Evolutionary conservation across 2,329 filamentous ascomycete genomes (phyloP).

Genomic region (Polytolypa hystricis): DNA sequence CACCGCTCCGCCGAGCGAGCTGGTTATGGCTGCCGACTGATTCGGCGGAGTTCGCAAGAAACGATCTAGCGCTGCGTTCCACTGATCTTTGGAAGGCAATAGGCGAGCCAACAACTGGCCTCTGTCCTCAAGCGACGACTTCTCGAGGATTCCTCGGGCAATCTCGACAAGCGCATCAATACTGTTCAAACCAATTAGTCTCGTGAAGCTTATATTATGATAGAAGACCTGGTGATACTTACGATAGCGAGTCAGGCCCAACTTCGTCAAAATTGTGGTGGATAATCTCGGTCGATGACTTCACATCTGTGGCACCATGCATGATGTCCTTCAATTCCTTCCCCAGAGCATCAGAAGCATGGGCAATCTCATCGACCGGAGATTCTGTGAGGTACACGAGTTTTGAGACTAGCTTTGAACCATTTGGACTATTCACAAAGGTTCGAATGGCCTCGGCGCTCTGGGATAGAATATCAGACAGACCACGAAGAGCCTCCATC

Average conservation of each 20-base stretch:
- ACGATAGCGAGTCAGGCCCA: constrained; percentile 34
- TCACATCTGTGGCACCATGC: constrained; percentile 30
- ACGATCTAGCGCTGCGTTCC: constrained; percentile 51
- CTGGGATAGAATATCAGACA: constrained; percentile 34
- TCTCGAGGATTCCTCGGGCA: constrained; percentile 38
- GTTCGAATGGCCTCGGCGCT: constrained; percentile 30
- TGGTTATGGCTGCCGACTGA: constrained; percentile 61
- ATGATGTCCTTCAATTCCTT: constrained; percentile 23
- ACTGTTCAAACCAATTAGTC: constrained; percentile 19
- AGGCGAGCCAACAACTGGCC: constrained; percentile 33
- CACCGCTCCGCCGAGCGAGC: constrained; percentile 57
- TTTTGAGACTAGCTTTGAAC: constrained; percentile 40
- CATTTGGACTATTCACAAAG: constrained; percentile 35
- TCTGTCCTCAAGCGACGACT: constrained; percentile 18
- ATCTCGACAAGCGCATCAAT: constrained; percentile 47
- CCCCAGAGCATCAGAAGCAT: constrained; percentile 26
- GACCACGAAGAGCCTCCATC: constrained; percentile 31
- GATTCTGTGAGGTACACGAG: constrained; percentile 45
- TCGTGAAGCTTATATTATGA: constrained; percentile 9
- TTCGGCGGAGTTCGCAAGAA: constrained; percentile 35
- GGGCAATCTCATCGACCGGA: constrained; percentile 39
- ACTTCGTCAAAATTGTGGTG: constrained; percentile 40
- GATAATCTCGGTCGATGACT: constrained; percentile 42
- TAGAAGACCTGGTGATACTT: constrained; percentile 15
- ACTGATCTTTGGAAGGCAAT: constrained; percentile 53